These are phyloP conservation scores for Leishmania amazonensis DNA, from an alignment of 208 protist genomes.

Conservation along the genomic window DNA sequence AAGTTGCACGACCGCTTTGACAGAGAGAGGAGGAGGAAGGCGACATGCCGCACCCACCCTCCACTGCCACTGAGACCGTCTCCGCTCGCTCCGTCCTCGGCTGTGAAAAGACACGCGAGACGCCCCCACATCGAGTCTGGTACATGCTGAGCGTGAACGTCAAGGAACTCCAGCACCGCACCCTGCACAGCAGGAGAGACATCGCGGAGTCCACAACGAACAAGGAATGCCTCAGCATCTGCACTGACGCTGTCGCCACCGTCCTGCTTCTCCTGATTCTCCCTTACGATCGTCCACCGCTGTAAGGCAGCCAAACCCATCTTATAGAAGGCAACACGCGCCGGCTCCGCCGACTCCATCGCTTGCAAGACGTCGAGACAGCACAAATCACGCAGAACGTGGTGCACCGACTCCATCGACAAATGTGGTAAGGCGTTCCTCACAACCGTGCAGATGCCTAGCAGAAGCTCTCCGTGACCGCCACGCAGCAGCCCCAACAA, in stretches of 20 bases:
- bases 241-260: neutral
- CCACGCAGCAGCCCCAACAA: neutral
- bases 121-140: slow-evolving; percentile 6
- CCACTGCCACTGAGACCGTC: neutral
- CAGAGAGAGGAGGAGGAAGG: slow-evolving; percentile 53
- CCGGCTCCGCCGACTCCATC: neutral
- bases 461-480: neutral
- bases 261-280: neutral
- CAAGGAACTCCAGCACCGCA: slow-evolving; percentile 45
- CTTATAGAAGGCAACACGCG: slow-evolving; percentile 10
- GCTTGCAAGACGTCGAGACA: neutral
- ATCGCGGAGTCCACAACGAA: slow-evolving; percentile 32
- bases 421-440: slow-evolving; percentile 4
- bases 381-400: slow-evolving; percentile 13
- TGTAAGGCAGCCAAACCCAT: slow-evolving; percentile 5
- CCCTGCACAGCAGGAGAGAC: slow-evolving; percentile 36
- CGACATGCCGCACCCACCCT: slow-evolving; percentile 44
- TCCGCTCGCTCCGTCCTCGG: neutral
- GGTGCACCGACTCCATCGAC: neutral
- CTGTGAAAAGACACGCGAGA: slow-evolving; percentile 1
- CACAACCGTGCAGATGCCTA: neutral
- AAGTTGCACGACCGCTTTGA: slow-evolving; percentile 14
- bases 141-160: slow-evolving; percentile 21
- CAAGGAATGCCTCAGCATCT: slow-evolving; percentile 9
- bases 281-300: neutral